Base-by-base conservation (phyloP, 345 rosid genomes). In the Populus pruinosa region DNA sequence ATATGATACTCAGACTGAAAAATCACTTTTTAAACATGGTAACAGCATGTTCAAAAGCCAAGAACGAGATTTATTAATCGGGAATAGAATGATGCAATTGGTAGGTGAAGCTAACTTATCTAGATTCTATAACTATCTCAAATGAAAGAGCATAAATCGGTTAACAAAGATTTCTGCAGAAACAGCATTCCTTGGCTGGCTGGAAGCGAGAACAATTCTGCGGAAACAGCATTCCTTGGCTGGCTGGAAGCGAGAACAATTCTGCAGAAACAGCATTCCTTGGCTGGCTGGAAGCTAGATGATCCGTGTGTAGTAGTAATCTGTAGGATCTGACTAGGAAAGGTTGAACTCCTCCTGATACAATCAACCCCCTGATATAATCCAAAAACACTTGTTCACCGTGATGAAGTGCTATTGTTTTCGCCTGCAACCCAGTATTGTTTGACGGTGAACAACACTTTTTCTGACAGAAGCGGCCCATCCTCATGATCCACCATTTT, bases 401-500 rank as follows among this genome's bases (percentile, higher is more conserved):
- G 43, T 5, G 84, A 59, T 18, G 82, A 76, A n/a, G 79, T 78
- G 49, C 49, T 75, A 20, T 73, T 81, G 33, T 77, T 21, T 67
- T 82, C 78, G 65, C 71, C 78, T 3, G 75, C 84, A 74, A 78
- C 81, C 84, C 84, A 82, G 44, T 82, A 82, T n/a, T 55, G 78
- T 78, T 82, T 82, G 59, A 78, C 84, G 50, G 84, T 78, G 66
- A 82, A 82, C 78, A 82, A 29, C 47, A 82, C 73, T 72, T 82
- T 82, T 33, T 82, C 84, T 12, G 78, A 18, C 47, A 74, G 64
- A 35, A 78, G 79, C 5, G 81, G 84, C n/a, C 84, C 81, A 74
- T 78, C 84, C 49, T 82, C 84, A 70, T 82, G 84, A 70, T 82
- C 84, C 67, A 82, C 81, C 72, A 82, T 53, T 66, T 82, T 82